Conservation (phyloP, 441 rosid genomes). For the Erodium chrysanthum region DNA sequence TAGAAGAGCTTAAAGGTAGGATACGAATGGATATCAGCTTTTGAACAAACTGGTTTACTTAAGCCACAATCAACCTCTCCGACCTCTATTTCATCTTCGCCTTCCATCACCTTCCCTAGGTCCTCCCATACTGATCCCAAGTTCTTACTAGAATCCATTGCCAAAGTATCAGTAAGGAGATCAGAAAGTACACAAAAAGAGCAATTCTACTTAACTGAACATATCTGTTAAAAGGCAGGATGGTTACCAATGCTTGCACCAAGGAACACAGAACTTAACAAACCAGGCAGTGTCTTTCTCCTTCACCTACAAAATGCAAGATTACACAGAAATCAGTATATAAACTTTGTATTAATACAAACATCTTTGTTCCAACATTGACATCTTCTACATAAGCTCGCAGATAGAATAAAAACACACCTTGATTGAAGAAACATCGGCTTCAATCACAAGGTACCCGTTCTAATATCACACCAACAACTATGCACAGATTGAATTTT, state of each 20-base stretch:
- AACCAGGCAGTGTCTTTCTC: conserved; percentile 96
- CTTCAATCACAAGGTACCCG: not conserved
- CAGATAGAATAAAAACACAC: not conserved
- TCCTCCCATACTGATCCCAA: conserved; percentile 90
- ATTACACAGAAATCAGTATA: not conserved
- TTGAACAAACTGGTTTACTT: conserved; percentile 67
- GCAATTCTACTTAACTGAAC: too few species aligned
- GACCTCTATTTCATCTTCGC: conserved; percentile 84
- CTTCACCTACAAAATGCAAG: conserved; percentile 43
- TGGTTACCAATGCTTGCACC: conserved; percentile 95
- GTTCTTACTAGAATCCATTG: conserved; percentile 50
- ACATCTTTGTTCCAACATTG: not conserved
- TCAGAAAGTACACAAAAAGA: not conserved
- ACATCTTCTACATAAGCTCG: not conserved
- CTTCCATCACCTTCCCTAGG: conserved; percentile 74
- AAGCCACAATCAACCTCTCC: conserved; percentile 86
- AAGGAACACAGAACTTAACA: conserved; percentile 89
- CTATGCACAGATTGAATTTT: not conserved
- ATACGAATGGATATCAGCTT: conserved; percentile 83
- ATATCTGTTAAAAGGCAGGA: not conserved
- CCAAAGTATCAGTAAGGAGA: conserved; percentile 5
- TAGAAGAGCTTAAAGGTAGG: conserved; percentile 88
- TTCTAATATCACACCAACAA: not conserved
- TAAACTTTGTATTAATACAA: not conserved
- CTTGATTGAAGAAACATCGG: not conserved